Evolutionary conservation across 305 asterid species (phyloP), one percentile per base, ranked within the genome.

Genomic region (Fraxinus floribunda): DNA sequence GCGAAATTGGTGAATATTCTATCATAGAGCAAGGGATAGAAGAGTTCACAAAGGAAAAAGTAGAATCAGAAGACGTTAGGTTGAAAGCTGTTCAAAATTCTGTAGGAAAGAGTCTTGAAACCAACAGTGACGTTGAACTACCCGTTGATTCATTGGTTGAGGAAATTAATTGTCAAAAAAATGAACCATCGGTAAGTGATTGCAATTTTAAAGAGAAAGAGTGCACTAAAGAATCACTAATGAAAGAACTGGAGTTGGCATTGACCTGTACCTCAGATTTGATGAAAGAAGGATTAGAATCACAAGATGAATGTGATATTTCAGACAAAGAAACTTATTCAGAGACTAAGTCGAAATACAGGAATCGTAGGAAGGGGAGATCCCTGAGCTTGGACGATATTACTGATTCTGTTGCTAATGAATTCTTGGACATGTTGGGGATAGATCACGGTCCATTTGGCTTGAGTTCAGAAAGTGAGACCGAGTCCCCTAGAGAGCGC

Each of bases 401-500:
- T 80, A 81, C 90, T 35, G 94, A 91, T 70, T 87, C 86, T 7
- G 94, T 91, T 57, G 98, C 98, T 30, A 84, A 81, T 84, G 99
- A 96, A 83, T 94, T 96, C 95, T 78, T 96, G 88, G 93, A 92
- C 74, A 89, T 92, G 94, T 90, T 96, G 78, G 99, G 98, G 39
- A 87, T 94, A 80, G 95, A 93, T 87, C 90, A 91, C 39, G 89
- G 95, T 83, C 97, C 95, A 79, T 82, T 87, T 79, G 92, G 94
- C 86, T 85, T 88, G 83, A 93, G 94, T 88, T 93, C 97, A 38
- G 98, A 91, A 88, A 93, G 98, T 75, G 99, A 96, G 85, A 94
- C 99, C 0, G 98, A 92, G 70, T 96, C 98, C 75, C 99, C 99
- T 24, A 87, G 99, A 87, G 99, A 93, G 85, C 90, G 91, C 46